These are phyloP conservation scores for Russula virescens DNA, from an alignment of 768 basidiomycete species.

Conservation along the genomic window DNA sequence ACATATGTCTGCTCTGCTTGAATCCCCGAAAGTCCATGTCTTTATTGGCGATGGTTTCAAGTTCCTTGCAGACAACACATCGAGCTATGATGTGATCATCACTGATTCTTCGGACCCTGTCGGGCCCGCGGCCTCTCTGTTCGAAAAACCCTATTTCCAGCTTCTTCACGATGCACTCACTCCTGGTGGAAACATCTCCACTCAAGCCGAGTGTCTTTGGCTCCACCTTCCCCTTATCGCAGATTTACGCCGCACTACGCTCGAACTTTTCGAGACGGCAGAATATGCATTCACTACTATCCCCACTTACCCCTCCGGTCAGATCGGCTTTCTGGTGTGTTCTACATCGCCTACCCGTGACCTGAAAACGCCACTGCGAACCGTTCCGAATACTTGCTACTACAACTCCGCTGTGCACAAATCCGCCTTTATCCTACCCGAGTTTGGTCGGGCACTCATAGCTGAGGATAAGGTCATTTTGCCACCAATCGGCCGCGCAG, in stretches of 20 bases:
- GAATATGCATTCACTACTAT: constrained; percentile 96
- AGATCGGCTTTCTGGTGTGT: constrained; percentile 91
- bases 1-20: constrained; percentile 83
- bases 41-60: constrained; percentile 95
- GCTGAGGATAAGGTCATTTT: constrained; percentile 65
- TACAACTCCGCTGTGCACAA: constrained; percentile 80
- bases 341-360: constrained; percentile 69
- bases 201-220: constrained; percentile 96
- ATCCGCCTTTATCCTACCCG: constrained; percentile 85
- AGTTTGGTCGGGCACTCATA: constrained; percentile 74
- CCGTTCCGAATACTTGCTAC: constrained; percentile 69
- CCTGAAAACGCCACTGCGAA: constrained; percentile 66
- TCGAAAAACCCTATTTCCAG: constrained; percentile 96
- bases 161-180: constrained; percentile 85
- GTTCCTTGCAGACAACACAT: constrained; percentile 83
- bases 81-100: constrained; percentile 94
- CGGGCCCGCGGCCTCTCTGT: constrained; percentile 89
- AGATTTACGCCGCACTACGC: constrained; percentile 62
- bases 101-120: constrained; percentile 99
- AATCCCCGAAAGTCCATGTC: constrained; percentile 75
- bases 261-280: constrained; percentile 67
- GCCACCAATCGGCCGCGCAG: constrained; percentile 69
- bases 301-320: constrained; percentile 97
- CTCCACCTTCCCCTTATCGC: constrained; percentile 84
- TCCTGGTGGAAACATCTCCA: constrained; percentile 88